Base-by-base conservation (phyloP, 2,329 filamentous ascomycete species). In the Alternaria arbusti region DNA sequence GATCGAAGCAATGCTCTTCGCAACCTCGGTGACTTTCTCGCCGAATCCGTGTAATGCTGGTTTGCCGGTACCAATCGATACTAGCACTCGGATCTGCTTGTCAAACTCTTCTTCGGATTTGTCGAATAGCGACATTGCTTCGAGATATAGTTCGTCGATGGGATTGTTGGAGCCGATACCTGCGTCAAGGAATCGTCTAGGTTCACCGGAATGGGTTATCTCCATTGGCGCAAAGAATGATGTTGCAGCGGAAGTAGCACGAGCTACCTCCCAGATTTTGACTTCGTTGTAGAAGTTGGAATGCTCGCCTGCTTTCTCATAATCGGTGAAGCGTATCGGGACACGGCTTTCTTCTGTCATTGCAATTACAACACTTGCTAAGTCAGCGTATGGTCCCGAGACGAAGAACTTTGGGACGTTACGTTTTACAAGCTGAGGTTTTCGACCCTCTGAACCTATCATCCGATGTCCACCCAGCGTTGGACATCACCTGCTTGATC, bases 131-230 rank as follows among this genome's bases (percentile, higher is more conserved):
- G 49, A 44, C 32, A 49, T 63, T 17, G 65, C 25, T 67, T 84
- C 75, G 23, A 74, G 73, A 74, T 77, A 81, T 1, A 84, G 65
- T 30, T 76, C 65, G 9, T 72, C 61, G 15, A 83, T 70, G 2
- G 84, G 84, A 59, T 86, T 86, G 67, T 86, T 86, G 32, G 43
- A 44, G 23, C 60, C 63, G 7, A 63, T 46, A 13, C 54, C 65
- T 22, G 81, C 83, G 65, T 86, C 84, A 25, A 83, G 72, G 60
- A 82, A 85, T 0, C 50, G 46, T 30, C 70, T 55, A 3, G 64
- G 61, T 1, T 77, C 79, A 12, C 52, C 52, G 20, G 43, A 26
- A 15, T 36, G 85, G 74, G 4, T 66, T 46, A 49, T 85, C 11
- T 59, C 45, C 55, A 63, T 63, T 78, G 0, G 80, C 9, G 70